Conservation (phyloP, 495 filamentous ascomycete genomes). For the Trichoderma asperelloides region DNA sequence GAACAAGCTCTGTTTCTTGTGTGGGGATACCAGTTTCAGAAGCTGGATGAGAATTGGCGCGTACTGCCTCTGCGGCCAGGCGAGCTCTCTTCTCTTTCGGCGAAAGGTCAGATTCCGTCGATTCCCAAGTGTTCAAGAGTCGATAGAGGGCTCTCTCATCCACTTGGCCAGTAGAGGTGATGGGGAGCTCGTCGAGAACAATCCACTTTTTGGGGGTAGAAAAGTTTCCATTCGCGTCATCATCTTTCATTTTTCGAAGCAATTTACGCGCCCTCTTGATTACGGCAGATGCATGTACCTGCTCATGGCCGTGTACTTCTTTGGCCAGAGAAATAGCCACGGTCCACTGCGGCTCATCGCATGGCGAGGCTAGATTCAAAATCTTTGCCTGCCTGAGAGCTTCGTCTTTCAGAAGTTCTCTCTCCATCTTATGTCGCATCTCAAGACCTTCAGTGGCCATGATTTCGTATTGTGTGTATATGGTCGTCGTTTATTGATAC, state of each 20-base stretch:
- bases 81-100: neutral
- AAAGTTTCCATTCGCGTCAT: neutral
- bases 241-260: neutral
- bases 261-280: neutral
- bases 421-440: neutral
- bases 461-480: neutral
- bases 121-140: neutral
- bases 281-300: neutral
- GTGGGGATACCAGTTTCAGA: neutral
- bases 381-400: neutral
- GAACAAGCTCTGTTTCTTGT: conserved; percentile 4
- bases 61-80: neutral
- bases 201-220: neutral
- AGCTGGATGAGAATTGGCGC: neutral
- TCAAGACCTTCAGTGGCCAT: neutral
- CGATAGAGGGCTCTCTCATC: neutral
- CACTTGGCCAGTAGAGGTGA: neutral
- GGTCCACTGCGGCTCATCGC: neutral
- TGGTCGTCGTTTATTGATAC: neutral
- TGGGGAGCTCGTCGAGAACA: neutral
- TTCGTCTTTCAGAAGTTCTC: neutral
- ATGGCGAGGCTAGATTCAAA: neutral
- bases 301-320: neutral
- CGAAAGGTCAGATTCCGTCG: neutral
- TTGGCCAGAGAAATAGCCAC: neutral